A percentile compares a stretch with the other conserved stretches of the same genome.
Evolutionary conservation across 345 rosid genomes (phyloP).

Genomic region (Eucalyptus regnans): DNA sequence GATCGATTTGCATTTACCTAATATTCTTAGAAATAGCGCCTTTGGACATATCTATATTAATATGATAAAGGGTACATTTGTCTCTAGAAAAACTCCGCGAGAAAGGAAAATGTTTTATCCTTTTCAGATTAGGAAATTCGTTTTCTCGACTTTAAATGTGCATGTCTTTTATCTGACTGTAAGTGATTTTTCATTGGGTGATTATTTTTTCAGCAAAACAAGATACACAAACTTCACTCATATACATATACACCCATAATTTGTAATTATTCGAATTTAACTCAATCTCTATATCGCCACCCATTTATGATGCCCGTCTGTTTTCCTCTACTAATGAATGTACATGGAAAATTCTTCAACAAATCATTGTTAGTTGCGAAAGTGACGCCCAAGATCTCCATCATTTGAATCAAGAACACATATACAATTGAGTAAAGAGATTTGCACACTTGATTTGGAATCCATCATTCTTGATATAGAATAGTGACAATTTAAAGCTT

Average conservation of each 20-base stretch:
- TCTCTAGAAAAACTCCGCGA: fast-evolving
- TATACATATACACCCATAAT: background rate
- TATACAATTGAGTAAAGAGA: too few relatives aligned
- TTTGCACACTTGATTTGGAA: too few relatives aligned
- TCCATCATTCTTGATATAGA: too few relatives aligned
- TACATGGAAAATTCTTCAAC: background rate
- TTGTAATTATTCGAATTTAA: background rate
- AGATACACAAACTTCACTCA: background rate
- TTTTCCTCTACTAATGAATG: background rate
- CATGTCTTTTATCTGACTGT: fast-evolving
- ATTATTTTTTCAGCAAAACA: background rate
- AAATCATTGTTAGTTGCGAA: too few relatives aligned
- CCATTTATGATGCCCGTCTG: fast-evolving
- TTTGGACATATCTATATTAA: background rate
- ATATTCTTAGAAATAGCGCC: background rate
- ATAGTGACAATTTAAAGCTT: too few relatives aligned
- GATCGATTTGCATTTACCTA: background rate
- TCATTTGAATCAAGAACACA: too few relatives aligned
- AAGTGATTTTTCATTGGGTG: fast-evolving
- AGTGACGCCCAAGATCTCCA: fast-evolving
- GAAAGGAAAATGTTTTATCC: background rate
- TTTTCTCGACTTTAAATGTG: background rate
- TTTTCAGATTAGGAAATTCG: background rate
- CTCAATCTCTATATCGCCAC: background rate
- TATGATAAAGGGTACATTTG: too few relatives aligned